phyloP scores from a whole-genome alignment of 345 rosid species.

The Euphorbia lathyris region DNA sequence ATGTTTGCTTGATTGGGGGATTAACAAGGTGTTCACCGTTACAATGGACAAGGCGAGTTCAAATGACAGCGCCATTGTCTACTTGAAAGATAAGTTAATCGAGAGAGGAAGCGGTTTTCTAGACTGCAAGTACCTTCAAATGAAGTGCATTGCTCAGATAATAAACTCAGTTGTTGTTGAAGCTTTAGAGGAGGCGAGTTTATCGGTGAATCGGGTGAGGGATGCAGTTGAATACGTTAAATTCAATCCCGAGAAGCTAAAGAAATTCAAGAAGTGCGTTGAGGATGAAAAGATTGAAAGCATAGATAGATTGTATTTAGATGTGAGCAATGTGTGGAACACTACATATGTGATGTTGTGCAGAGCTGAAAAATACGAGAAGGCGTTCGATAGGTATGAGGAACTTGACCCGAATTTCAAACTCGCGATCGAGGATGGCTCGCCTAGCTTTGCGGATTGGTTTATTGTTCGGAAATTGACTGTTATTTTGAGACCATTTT shows the following conservation, averaged over 20 bases:
- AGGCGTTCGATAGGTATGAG: neutral
- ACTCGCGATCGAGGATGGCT: neutral
- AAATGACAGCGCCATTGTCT: neutral
- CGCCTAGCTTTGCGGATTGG: neutral
- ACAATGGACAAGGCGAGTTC: constrained; percentile 9
- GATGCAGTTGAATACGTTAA: neutral
- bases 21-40: constrained; percentile 2
- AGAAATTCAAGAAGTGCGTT: neutral
- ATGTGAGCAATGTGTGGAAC: neutral
- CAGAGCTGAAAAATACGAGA: neutral
- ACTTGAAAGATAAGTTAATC: neutral
- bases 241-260: neutral
- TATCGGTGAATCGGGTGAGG: neutral
- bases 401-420: neutral
- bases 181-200: neutral
- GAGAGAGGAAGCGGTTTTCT: neutral
- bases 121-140: neutral
- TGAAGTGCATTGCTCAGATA: constrained; percentile 4
- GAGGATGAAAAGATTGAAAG: neutral
- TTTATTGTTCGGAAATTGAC: neutral
- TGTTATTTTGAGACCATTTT: neutral
- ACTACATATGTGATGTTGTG: neutral
- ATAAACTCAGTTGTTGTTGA: neutral
- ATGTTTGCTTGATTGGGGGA: constrained; percentile 5
- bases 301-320: neutral